Evolutionary conservation across 176 grass and related monocot genomes (phyloP), one percentile per base, ranked within the genome.

Genomic region (Areca catechu): DNA sequence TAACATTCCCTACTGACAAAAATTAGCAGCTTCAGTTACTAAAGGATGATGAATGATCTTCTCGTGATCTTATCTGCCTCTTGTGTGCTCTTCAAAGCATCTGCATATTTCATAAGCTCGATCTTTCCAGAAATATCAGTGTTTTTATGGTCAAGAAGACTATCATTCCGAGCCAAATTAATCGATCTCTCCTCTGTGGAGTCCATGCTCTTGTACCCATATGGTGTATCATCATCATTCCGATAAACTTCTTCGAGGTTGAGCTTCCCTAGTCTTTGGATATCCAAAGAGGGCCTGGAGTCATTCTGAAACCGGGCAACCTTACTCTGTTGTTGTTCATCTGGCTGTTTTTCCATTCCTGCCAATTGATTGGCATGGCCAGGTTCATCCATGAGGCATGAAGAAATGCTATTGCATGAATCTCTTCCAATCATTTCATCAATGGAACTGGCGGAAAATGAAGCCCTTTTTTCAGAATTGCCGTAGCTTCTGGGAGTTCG

Each of bases 101-200:
- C 72, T 0, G 87, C 87, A 28, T 79, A 80, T 68, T 90, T 90
- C 55, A 63, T 77, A 16, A 90, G 68, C 72, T 82, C 72, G 0
- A 24, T 56, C 56, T 70, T 49, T 57, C 85, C 87, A 51, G 82
- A 64, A 66, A 69, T 71, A 0, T 60, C 66, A n/a, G 20, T 24
- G 27, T 62, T 25, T 54, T 49, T 48, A 4, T 15, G 64, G 15
- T 65, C 79, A 52, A 61, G 51, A 22, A 59, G 70, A 75, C 49
- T 18, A n/a, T 53, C 70, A n/a, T 53, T 73, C 34, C 54, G 61
- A 49, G 57, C 49, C 62, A 67, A 74, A 48, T 68, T 54, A 61
- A 30, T 67, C 25, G 63, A 49, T 34, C 24, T 63, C 22, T 63
- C 71, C 17, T 73, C 72, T 72, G 60, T 49, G 21, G 66, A 76